phyloP scores from a whole-genome alignment of 768 basidiomycete genomes.

The Podaxis sp. region DNA sequence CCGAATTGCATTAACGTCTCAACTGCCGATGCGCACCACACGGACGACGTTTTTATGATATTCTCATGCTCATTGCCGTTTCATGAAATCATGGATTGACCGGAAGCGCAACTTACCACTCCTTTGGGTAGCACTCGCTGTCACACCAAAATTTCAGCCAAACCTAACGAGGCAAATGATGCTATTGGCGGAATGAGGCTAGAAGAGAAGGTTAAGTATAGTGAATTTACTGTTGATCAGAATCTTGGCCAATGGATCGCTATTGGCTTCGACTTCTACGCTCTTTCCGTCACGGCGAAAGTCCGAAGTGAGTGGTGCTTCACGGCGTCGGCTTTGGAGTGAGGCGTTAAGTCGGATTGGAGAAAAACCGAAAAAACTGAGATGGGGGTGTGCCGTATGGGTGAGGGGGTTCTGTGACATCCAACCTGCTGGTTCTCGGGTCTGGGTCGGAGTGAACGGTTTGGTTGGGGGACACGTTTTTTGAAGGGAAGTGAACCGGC shows the following conservation, averaged over 20 bases:
- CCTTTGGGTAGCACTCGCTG: background rate
- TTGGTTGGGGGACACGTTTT: background rate
- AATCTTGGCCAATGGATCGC: background rate
- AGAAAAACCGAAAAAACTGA: background rate
- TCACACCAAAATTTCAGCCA: slow-evolving; percentile 4
- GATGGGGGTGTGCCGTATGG: background rate
- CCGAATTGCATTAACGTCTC: background rate
- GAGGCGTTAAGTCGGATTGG: slow-evolving; percentile 12
- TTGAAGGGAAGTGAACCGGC: slow-evolving; percentile 1
- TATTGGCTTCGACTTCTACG: slow-evolving; percentile 4
- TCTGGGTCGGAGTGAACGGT: background rate
- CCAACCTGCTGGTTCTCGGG: background rate
- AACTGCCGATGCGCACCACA: background rate
- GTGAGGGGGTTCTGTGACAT: slow-evolving; percentile 10
- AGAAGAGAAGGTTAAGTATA: slow-evolving; percentile 14
- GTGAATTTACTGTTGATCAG: background rate
- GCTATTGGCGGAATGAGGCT: background rate
- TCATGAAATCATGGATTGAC: background rate
- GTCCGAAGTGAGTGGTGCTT: background rate
- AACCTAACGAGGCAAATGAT: background rate
- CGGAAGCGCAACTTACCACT: background rate
- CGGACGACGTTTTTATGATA: slow-evolving; percentile 5
- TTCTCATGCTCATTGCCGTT: slow-evolving; percentile 6
- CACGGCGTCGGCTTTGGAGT: background rate
- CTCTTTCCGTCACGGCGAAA: slow-evolving; percentile 4